These are phyloP conservation scores for Hymenoscyphus fraxineus DNA, from an alignment of 2,329 filamentous ascomycete genomes.

Conservation along the genomic window DNA sequence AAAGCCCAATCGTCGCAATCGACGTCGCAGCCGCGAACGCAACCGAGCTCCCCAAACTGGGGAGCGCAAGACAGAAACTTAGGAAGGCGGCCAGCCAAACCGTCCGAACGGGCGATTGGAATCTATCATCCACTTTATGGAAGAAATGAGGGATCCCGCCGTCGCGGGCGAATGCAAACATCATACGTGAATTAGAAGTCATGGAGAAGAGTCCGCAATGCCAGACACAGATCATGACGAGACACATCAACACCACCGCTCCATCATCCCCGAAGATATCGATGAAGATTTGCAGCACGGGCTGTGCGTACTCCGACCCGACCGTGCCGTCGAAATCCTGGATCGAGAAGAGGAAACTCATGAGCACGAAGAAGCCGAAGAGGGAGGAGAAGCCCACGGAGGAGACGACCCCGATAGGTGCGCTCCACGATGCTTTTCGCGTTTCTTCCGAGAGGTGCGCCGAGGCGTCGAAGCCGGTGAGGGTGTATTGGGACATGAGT, in stretches of 20 bases:
- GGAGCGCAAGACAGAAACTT: conserved; percentile 52
- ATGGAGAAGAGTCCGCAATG: conserved; percentile 57
- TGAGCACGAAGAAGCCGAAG: conserved; percentile 57
- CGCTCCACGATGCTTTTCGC: conserved; percentile 51
- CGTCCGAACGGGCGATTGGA: conserved; percentile 48
- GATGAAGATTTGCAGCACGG: conserved; percentile 55
- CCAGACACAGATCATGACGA: conserved; percentile 56
- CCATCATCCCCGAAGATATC: conserved; percentile 54
- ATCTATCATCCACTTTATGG: conserved; percentile 48
- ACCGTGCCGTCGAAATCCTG: conserved; percentile 52
- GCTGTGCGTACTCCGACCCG: conserved; percentile 45
- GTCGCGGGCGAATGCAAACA: conserved; percentile 56
- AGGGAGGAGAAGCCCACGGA: conserved; percentile 53
- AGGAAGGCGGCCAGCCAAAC: conserved; percentile 53
- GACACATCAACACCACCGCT: conserved; percentile 50
- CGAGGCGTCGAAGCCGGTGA: conserved; percentile 52
- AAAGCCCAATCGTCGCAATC: conserved; percentile 56
- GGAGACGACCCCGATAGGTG: conserved; percentile 54
- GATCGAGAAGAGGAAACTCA: conserved; percentile 55
- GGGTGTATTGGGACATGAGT: conserved; percentile 52
- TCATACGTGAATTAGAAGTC: conserved; percentile 56
- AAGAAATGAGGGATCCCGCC: conserved; percentile 54
- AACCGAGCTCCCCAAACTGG: conserved; percentile 51
- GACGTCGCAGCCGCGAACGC: conserved; percentile 56
- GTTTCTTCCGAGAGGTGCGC: conserved; percentile 58